Conservation (phyloP, 2,329 filamentous ascomycete species). For the Pseudogymnoascus sp. region DNA sequence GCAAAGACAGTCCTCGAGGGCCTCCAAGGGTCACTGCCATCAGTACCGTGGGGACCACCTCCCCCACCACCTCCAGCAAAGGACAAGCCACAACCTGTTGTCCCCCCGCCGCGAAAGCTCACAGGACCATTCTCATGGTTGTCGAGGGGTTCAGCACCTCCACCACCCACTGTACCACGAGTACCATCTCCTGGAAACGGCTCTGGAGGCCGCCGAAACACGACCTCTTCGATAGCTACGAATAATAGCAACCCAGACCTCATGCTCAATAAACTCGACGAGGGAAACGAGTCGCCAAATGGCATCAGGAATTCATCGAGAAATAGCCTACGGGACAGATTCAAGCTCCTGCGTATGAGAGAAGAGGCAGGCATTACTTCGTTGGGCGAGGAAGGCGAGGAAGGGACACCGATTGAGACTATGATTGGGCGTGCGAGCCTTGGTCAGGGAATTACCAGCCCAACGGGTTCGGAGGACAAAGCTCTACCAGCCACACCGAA, state of each 20-base stretch:
- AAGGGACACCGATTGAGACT: constrained; percentile 33
- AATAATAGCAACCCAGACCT: constrained; percentile 73
- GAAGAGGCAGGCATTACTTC: constrained; percentile 56
- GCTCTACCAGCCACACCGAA: constrained; percentile 34
- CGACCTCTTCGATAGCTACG: constrained; percentile 70
- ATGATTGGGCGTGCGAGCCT: constrained; percentile 34
- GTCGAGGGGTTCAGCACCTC: constrained; percentile 56
- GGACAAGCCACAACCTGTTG: constrained; percentile 14
- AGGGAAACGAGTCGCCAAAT: constrained; percentile 56
- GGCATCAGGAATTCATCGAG: constrained; percentile 38
- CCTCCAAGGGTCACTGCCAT: constrained; percentile 61
- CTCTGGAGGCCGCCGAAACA: constrained; percentile 52
- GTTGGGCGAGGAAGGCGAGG: constrained; percentile 39
- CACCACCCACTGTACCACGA: constrained; percentile 37
- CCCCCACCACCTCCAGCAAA: constrained; percentile 26
- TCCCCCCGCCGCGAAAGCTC: constrained; percentile 55
- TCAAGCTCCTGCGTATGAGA: constrained; percentile 66
- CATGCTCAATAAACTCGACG: constrained; percentile 67
- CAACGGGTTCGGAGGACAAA: constrained; percentile 24
- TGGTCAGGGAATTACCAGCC: constrained; percentile 34
- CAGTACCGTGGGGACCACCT: constrained; percentile 62
- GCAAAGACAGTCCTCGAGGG: constrained; percentile 58
- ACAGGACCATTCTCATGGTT: constrained; percentile 85
- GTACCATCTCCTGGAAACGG: constrained; percentile 24
- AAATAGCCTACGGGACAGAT: constrained; percentile 66